Percentiles rank a stretch among this genome's conserved stretches.
These are phyloP conservation scores for Aspergillus costaricaensis DNA, from an alignment of 2,329 filamentous ascomycete genomes.

Conservation along the genomic window DNA sequence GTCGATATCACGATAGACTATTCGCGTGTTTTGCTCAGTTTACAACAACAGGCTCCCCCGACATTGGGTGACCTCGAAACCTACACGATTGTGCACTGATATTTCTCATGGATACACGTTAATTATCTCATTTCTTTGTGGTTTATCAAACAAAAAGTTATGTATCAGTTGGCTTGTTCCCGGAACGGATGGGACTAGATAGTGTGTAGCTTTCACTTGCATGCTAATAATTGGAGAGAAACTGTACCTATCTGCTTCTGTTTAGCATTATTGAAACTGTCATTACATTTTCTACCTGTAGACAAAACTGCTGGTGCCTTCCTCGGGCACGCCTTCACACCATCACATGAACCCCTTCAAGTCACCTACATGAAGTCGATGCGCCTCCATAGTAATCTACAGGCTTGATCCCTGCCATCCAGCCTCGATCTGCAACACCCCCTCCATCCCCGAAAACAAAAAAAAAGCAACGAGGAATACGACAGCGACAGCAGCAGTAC, in stretches of 20 bases:
- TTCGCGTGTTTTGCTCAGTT: slow-evolving; percentile 25
- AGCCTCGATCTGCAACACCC: no score
- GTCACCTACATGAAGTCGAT: no score
- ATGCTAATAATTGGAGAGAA: slow-evolving; percentile 14
- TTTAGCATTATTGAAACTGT: neutral
- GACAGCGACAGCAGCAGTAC: no score
- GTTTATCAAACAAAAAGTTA: slow-evolving; percentile 19
- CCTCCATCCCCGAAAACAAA: no score
- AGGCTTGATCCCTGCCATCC: no score
- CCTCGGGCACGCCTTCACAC: no score
- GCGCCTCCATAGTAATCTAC: no score
- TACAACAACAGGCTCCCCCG: slow-evolving; percentile 13
- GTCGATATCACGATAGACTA: slow-evolving; percentile 42
- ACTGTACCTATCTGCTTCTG: slow-evolving; percentile 14
- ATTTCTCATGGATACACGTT: slow-evolving; percentile 18
- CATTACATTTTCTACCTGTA: neutral
- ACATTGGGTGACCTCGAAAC: slow-evolving; percentile 9
- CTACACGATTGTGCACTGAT: slow-evolving; percentile 11
- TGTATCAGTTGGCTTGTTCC: slow-evolving; percentile 11
- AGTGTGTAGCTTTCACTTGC: slow-evolving; percentile 19
- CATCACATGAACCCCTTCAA: no score
- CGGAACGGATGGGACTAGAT: slow-evolving; percentile 15
- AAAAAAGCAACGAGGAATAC: no score
- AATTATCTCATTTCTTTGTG: slow-evolving; percentile 16
- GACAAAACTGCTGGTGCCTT: neutral